Evolutionary conservation across 352 stramenopile genomes (phyloP), one percentile per base, ranked within the genome.

Genomic region (Sclerospora graminicola): DNA sequence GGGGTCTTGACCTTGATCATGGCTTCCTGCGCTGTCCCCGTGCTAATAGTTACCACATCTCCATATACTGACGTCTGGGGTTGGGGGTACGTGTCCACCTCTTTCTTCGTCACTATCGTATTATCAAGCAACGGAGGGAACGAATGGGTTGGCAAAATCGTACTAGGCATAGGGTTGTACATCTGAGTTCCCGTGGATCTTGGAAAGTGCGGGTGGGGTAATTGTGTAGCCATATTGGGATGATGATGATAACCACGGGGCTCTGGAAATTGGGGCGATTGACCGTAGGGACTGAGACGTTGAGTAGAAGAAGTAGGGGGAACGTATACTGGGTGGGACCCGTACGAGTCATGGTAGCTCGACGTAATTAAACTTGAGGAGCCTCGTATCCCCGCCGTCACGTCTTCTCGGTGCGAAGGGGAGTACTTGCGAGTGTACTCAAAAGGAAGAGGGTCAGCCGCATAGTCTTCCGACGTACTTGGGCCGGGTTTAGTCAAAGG

Each of bases 1-100:
- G 68, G 63, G 5, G 82, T 89, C 58, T 88, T 90, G 35, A 91
- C 74, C 55, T 89, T 89, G 70, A 91, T 89, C 66, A 91, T 79
- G 11, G 76, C 76, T 51, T 91, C 79, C 41, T 88, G 75, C 0
- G 59, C 50, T 4, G 77, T 62, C 14, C 63, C 61, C 2, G 51
- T 38, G 23, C 59, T 57, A 15, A 15, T 43, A 20, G 47, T 57
- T 8, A 29, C 28, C 5, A 45, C 38, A 18, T 55, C 48, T 13
- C 23, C 38, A 10, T 54, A 48, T 3, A 55, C 40, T 10, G 51
- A 30, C 19, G 61, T 41, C 26, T 54, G 54, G 6, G 58, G 27
- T 26, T 51, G 51, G 10, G 51, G 42, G 8, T 48, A 39, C 33
- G 64, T 11, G 8, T 65, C 61, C 14, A 63, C 58, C 36, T 71